Conservation (phyloP, 1,284 basidiomycete genomes). For the Exobasidium cylindrosporum region DNA sequence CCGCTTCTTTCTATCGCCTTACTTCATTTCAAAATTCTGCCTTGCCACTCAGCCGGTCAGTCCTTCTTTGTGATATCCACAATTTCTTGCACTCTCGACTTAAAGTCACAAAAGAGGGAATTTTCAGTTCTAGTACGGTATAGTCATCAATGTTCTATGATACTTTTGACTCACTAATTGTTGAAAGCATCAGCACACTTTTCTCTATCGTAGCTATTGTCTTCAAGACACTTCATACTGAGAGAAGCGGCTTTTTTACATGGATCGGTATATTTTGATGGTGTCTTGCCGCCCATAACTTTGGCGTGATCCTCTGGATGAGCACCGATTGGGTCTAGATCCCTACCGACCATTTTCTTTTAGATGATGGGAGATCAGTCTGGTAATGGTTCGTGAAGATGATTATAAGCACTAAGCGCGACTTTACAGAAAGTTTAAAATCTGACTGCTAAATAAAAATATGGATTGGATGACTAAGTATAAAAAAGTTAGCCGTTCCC, state of each 20-base stretch:
- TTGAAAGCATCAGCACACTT: constrained; percentile 46
- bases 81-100: constrained; percentile 44
- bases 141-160: neutral
- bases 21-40: neutral
- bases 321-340: constrained; percentile 8
- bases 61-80: constrained; percentile 38
- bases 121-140: neutral
- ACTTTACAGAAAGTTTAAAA: too few relatives aligned
- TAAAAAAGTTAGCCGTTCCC: too few relatives aligned
- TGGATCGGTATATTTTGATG: constrained; percentile 45
- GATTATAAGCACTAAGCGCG: too few relatives aligned
- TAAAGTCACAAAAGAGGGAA: neutral
- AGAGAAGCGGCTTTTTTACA: constrained; percentile 49
- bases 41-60: neutral
- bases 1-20: too few relatives aligned
- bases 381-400: too few relatives aligned
- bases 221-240: constrained; percentile 51
- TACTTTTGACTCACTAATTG: constrained; percentile 35
- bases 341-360: too few relatives aligned
- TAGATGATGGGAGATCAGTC: too few relatives aligned
- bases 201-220: constrained; percentile 41
- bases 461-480: too few relatives aligned
- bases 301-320: constrained; percentile 34
- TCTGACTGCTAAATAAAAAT: too few relatives aligned
- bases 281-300: constrained; percentile 38